Conservation (phyloP, 1,284 basidiomycete genomes). For the Rhizoctonia solani region DNA sequence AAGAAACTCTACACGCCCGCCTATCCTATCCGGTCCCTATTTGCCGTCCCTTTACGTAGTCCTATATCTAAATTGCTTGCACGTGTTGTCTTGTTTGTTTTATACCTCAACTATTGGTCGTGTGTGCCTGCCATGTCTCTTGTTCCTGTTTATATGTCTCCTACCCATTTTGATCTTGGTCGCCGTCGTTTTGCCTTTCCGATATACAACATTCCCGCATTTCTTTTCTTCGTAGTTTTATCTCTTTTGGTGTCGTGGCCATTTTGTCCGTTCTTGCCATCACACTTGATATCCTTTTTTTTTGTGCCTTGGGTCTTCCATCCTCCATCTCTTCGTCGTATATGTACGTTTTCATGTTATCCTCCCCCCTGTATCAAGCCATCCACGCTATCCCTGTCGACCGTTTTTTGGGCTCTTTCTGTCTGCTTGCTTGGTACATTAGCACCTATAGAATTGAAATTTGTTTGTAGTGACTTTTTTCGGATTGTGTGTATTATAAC, state of each 20-base stretch:
- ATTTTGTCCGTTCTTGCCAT: background rate
- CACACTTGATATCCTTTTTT: background rate
- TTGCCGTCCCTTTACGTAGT: conserved; percentile 20
- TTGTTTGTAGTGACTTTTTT: conserved; percentile 15
- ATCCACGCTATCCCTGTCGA: too few relatives aligned
- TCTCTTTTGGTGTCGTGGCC: background rate
- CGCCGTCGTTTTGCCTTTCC: background rate
- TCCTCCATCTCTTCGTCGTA: background rate
- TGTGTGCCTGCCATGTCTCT: background rate
- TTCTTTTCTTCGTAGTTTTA: conserved; percentile 22
- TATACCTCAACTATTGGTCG: conserved; percentile 27
- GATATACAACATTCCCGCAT: conserved; percentile 19
- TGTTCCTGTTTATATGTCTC: background rate
- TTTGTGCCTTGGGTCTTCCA: background rate
- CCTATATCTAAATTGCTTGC: background rate
- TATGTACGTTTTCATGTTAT: background rate
- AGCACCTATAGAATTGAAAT: conserved; percentile 18
- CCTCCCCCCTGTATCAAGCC: conserved; percentile 22
- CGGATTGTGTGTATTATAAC: too few relatives aligned
- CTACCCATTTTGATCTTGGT: background rate
- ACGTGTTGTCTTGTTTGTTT: conserved; percentile 11
- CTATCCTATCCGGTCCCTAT: background rate
- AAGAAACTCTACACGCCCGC: background rate
- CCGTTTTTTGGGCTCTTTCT: too few relatives aligned
- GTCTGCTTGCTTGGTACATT: conserved; percentile 2